phyloP scores from a whole-genome alignment of 2,329 filamentous ascomycete species.

The Corinectria fuckeliana region DNA sequence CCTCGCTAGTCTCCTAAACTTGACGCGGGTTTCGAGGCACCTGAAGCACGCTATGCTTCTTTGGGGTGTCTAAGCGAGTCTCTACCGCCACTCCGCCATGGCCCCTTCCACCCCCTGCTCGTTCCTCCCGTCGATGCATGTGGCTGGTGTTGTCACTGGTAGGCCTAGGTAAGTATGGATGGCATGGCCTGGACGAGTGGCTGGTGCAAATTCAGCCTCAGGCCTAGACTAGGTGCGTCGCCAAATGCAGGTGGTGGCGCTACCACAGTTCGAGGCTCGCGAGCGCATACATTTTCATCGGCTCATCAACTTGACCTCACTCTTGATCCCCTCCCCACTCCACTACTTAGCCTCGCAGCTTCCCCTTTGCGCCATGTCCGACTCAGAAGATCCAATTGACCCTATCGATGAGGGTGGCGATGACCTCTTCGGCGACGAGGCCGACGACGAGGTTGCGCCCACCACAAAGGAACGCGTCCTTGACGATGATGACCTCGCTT shows the following conservation, averaged over 20 bases:
- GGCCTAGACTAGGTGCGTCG: slow-evolving; percentile 7
- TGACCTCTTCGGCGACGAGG: slow-evolving; percentile 68
- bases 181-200: slow-evolving; percentile 12
- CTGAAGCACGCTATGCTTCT: slow-evolving; percentile 36
- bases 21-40: slow-evolving; percentile 30
- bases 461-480: slow-evolving; percentile 69
- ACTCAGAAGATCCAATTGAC: slow-evolving; percentile 61
- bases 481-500: slow-evolving; percentile 66
- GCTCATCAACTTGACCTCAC: slow-evolving; percentile 19
- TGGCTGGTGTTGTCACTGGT: slow-evolving; percentile 16
- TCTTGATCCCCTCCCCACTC: neutral
- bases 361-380: slow-evolving; percentile 53
- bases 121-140: neutral
- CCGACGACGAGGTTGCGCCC: slow-evolving; percentile 62
- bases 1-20: slow-evolving; percentile 22
- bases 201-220: slow-evolving; percentile 27
- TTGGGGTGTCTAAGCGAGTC: slow-evolving; percentile 21
- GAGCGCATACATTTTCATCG: slow-evolving; percentile 12
- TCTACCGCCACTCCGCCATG: slow-evolving; percentile 26
- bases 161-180: too few relatives aligned
- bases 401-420: slow-evolving; percentile 62
- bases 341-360: slow-evolving; percentile 2
- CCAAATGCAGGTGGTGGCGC: neutral
- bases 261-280: slow-evolving; percentile 18
- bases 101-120: slow-evolving; percentile 14